Percentiles rank a stretch among this genome's conserved stretches.
Conservation (phyloP, 169 alveolate genomes). For the Eimeria acervulina region DNA sequence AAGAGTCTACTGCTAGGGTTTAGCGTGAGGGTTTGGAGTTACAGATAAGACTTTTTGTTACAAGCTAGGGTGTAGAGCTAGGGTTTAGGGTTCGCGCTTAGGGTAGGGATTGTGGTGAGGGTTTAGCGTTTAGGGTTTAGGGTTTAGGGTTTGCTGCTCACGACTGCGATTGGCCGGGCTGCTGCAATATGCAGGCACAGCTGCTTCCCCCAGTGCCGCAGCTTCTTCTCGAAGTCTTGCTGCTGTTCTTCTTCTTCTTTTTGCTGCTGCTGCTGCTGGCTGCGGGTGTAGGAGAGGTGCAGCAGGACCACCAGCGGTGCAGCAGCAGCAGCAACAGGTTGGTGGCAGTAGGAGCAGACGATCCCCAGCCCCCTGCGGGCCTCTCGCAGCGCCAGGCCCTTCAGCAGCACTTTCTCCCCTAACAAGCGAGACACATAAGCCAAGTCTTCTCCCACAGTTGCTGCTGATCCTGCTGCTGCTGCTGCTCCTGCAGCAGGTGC, state of each 20-base stretch:
- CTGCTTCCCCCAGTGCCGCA: conserved; percentile 20
- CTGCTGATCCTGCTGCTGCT: background rate
- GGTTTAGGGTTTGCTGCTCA: conserved; percentile 26
- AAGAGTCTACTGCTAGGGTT: too few species aligned
- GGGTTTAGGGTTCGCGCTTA: too few species aligned
- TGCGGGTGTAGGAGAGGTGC: background rate
- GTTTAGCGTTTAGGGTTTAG: conserved; percentile 19
- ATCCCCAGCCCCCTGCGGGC: conserved; percentile 11
- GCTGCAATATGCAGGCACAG: conserved; percentile 38
- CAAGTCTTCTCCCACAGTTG: conserved; percentile 2
- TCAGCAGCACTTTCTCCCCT: conserved; percentile 23
- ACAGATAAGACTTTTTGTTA: too few species aligned
- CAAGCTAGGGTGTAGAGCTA: too few species aligned
- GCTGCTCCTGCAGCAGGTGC: background rate
- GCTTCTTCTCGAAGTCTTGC: background rate
- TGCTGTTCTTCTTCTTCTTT: background rate
- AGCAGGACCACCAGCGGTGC: conserved; percentile 18
- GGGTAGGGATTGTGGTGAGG: background rate
- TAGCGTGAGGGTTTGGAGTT: too few species aligned
- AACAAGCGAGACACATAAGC: background rate
- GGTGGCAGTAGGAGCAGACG: conserved; percentile 5
- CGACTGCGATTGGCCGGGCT: background rate
- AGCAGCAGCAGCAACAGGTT: conserved; percentile 23
- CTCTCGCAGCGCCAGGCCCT: background rate
- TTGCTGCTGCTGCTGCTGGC: conserved; percentile 41